Percentiles rank a stretch among this genome's conserved stretches.
Evolutionary conservation across 1,139 yeast genomes (phyloP).

Genomic region (Suhomyces chickasaworum): DNA sequence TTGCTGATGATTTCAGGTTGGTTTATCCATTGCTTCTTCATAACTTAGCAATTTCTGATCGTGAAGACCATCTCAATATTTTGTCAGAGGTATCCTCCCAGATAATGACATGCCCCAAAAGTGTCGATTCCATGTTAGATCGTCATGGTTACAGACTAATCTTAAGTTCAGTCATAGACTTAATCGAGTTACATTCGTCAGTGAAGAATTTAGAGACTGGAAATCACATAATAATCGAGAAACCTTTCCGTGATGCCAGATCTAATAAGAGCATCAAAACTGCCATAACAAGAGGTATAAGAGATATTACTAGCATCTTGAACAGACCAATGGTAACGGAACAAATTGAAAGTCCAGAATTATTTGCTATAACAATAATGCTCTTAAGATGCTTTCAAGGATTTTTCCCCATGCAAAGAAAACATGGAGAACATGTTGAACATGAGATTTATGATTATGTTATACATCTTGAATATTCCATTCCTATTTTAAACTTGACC

Average conservation of each 20-base stretch:
- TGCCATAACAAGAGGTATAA: conserved; percentile 39
- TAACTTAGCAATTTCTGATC: conserved; percentile 52
- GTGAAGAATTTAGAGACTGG: conserved; percentile 30
- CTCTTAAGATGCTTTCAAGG: conserved; percentile 58
- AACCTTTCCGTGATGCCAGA: conserved; percentile 21
- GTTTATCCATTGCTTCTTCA: conserved; percentile 57
- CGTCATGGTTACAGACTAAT: conserved; percentile 41
- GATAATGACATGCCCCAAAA: conserved; percentile 64
- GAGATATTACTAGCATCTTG: conserved; percentile 47
- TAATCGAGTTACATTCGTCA: conserved; percentile 45
- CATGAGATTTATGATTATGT: conserved; percentile 53
- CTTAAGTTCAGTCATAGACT: conserved; percentile 49
- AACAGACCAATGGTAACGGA: conserved; percentile 32
- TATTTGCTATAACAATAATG: conserved; percentile 40
- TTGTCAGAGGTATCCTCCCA: conserved; percentile 60
- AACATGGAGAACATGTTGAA: conserved; percentile 69
- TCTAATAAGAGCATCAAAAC: conserved; percentile 28
- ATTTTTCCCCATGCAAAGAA: conserved; percentile 55
- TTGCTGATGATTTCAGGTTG: conserved; percentile 55
- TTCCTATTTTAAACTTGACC: conserved; percentile 49
- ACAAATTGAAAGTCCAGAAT: conserved; percentile 30
- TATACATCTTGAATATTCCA: conserved; percentile 50
- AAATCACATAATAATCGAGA: conserved; percentile 33
- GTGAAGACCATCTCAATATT: conserved; percentile 64
- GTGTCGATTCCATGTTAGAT: conserved; percentile 45